phyloP scores from a whole-genome alignment of 495 filamentous ascomycete genomes.

The Bathelium albidoporum region DNA sequence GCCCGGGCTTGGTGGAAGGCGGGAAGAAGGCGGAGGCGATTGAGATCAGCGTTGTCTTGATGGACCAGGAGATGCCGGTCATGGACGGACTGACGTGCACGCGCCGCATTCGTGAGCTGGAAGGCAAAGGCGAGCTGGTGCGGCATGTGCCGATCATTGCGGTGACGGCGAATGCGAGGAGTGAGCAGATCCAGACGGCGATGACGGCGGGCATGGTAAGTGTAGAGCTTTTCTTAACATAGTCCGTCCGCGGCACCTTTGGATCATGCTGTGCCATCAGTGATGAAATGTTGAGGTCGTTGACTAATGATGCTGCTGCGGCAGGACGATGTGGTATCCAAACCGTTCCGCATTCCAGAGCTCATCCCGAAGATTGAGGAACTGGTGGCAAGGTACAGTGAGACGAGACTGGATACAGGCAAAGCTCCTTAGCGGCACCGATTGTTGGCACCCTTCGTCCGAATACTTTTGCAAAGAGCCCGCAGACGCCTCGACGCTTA shows the following conservation, averaged over 20 bases:
- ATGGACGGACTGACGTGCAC: constrained; percentile 71
- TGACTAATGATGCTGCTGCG: background rate
- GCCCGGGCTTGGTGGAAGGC: background rate
- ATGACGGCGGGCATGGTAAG: constrained; percentile 58
- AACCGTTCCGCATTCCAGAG: constrained; percentile 66
- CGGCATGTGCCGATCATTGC: constrained; percentile 63
- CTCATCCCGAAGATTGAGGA: constrained; percentile 56
- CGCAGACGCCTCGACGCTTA: background rate
- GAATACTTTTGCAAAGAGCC: background rate
- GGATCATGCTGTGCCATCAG: too few species aligned
- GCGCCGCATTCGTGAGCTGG: constrained; percentile 52
- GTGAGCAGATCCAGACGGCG: constrained; percentile 56
- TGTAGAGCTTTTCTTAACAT: constrained; percentile 3
- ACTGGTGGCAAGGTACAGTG: constrained; percentile 16
- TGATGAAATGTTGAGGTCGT: too few species aligned
- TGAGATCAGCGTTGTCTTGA: constrained; percentile 55
- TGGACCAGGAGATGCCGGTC: constrained; percentile 81
- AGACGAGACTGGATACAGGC: background rate
- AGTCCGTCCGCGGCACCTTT: too few species aligned
- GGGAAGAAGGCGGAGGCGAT: constrained; percentile 7
- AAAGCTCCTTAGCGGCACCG: background rate
- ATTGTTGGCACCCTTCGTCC: background rate
- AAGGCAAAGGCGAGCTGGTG: constrained; percentile 39
- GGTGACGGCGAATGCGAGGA: constrained; percentile 64
- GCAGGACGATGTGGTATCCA: constrained; percentile 69